Evolutionary conservation across 257 asterid genomes (phyloP).

Genomic region (Penstemon newberryi): DNA sequence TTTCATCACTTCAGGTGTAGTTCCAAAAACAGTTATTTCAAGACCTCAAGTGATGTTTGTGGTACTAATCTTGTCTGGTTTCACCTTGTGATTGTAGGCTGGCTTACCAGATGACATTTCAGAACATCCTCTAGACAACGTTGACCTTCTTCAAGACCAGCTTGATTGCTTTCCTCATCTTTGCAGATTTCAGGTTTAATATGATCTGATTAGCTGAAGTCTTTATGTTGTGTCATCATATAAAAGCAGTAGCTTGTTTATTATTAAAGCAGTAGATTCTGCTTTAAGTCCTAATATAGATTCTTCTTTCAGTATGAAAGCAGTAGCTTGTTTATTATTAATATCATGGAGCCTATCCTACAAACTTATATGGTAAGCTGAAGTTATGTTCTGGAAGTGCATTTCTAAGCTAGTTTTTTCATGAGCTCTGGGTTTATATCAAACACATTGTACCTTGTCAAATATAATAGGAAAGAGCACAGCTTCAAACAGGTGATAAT

Average conservation of each 20-base stretch:
- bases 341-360: conserved; percentile 80
- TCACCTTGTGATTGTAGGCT: conserved; percentile 49
- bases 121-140: conserved; percentile 93
- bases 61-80: conserved; percentile 13
- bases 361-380: conserved; percentile 79
- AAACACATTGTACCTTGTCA: conserved; percentile 3
- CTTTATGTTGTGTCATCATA: not conserved
- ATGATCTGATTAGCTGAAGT: conserved; percentile 14
- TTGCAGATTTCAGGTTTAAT: conserved; percentile 86
- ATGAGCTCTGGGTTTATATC: conserved; percentile 15
- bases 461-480: conserved; percentile 70
- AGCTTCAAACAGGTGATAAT: conserved; percentile 63
- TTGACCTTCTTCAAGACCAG: conserved; percentile 98
- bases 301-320: conserved; percentile 78
- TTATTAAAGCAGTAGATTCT: not conserved
- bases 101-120: conserved; percentile 77
- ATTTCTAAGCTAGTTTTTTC: conserved; percentile 13
- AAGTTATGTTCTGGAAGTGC: conserved; percentile 15
- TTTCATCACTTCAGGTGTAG: conserved; percentile 88
- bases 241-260: not conserved
- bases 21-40: conserved; percentile 20
- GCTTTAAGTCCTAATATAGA: conserved; percentile 15
- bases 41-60: not conserved
- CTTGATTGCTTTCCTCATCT: conserved; percentile 91
- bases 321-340: conserved; percentile 87